phyloP scores from a whole-genome alignment of 1,139 yeast species.

The Blastobotrys malaysiensis region DNA sequence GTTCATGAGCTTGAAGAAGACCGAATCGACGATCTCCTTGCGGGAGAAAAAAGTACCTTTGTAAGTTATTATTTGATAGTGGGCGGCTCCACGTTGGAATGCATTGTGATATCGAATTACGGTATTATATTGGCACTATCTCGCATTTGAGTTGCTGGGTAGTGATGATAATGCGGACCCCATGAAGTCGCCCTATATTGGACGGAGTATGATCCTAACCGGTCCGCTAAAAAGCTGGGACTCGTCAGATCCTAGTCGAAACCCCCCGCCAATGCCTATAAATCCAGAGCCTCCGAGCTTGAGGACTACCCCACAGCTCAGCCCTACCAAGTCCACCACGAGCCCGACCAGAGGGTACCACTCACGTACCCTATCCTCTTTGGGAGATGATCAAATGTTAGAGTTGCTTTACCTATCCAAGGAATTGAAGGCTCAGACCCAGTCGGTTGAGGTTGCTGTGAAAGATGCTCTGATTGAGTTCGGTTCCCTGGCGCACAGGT shows the following conservation, averaged over 20 bases:
- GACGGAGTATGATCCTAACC: constrained; percentile 1
- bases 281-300: constrained; percentile 32
- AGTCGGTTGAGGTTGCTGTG: constrained; percentile 34
- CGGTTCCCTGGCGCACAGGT: constrained; percentile 37
- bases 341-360: constrained; percentile 11
- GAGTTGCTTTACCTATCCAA: constrained; percentile 30
- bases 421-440: constrained; percentile 26
- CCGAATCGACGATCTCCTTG: constrained; percentile 15
- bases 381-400: constrained; percentile 28
- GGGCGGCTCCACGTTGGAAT: background rate
- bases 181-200: background rate
- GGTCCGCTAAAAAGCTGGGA: constrained; percentile 28
- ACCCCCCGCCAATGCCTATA: constrained; percentile 37
- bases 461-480: constrained; percentile 39
- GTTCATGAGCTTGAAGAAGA: constrained; percentile 14
- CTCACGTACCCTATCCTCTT: constrained; percentile 12
- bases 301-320: constrained; percentile 20
- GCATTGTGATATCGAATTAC: background rate
- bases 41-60: constrained; percentile 18
- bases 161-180: background rate
- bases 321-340: constrained; percentile 16
- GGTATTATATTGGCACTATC: background rate
- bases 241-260: constrained; percentile 36
- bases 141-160: background rate
- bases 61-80: constrained; percentile 8